Evolutionary conservation across 345 rosid genomes (phyloP), one percentile per base, ranked within the genome.

Genomic region (Dovyalis caffra): DNA sequence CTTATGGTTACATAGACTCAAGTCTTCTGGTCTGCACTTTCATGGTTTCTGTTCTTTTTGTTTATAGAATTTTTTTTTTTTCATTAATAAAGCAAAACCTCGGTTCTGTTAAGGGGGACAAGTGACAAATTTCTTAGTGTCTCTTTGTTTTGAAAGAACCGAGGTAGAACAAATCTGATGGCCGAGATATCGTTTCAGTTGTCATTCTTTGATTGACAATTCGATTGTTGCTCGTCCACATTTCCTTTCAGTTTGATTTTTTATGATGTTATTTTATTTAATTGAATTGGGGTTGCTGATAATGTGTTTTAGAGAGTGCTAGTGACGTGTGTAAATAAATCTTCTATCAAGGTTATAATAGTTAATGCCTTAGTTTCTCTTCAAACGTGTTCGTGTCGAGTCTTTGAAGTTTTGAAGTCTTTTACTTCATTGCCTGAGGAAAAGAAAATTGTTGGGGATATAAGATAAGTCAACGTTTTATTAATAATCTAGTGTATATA

Each of bases 161-260:
- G 40, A 85, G 91, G 86, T 12, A 80, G 31, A 84, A 33, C 74
- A 70, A 82, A 40, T 53, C 56, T 63, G 32, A 60, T 37, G 89
- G 88, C 89, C 89, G 88, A 81, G 92, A 87, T 81, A 87, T 87
- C 90, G 90, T 85, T 89, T 89, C 87, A 84, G 85, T 72, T 88
- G 87, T 84, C 85, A 61, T 79, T 81, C 26, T 47, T 79, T n/a
- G 73, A 70, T 89, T 81, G 89, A 69, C 89, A 89, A 71, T 83
- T 81, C 83, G 90, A 83, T 87, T 87, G 89, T 87, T 85, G 87
- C 90, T 85, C 84, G 88, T 85, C 90, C 78, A 87, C 82, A 86
- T 76, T 63, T 10, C 49, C 28, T 16, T 28, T 26, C 28, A 68
- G 63, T 47, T 15, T 61, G n/a, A 20, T 49, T 49, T 47, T 1